phyloP scores from a whole-genome alignment of 2,329 filamentous ascomycete species.

The Sporothrix variecibatus region DNA sequence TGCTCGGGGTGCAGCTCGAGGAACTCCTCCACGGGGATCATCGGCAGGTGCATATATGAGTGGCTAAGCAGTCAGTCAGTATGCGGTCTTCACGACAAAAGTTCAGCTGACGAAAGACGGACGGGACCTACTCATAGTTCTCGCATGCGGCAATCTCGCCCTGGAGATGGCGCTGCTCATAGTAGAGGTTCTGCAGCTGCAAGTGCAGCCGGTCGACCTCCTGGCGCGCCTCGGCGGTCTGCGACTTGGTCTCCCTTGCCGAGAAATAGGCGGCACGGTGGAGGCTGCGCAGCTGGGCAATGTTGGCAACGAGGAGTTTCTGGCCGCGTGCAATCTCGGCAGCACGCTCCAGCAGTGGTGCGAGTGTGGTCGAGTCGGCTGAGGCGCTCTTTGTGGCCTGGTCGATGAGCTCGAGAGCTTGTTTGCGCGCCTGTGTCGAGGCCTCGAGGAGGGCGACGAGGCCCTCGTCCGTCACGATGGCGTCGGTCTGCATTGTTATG shows the following conservation, averaged over 20 bases:
- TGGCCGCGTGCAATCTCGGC: constrained; percentile 71
- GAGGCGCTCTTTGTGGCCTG: constrained; percentile 43
- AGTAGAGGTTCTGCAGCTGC: constrained; percentile 92
- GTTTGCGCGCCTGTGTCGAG: constrained; percentile 71
- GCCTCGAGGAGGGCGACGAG: constrained; percentile 70
- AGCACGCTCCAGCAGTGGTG: constrained; percentile 42
- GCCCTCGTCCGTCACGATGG: constrained; percentile 64
- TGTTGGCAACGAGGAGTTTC: constrained; percentile 75
- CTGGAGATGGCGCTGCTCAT: constrained; percentile 87
- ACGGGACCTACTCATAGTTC: constrained; percentile 80
- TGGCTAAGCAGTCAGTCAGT: constrained; percentile 57
- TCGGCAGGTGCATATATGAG: constrained; percentile 80
- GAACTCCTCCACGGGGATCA: constrained; percentile 83
- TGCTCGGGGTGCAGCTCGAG: constrained; percentile 74
- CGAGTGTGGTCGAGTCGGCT: constrained; percentile 41
- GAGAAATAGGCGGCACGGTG: constrained; percentile 80
- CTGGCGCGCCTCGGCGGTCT: constrained; percentile 82
- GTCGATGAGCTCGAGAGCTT: constrained; percentile 67
- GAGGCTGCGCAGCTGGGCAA: constrained; percentile 77
- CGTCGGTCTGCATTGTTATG: constrained; percentile 53
- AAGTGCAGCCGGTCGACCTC: constrained; percentile 91
- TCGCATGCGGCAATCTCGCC: constrained; percentile 91
- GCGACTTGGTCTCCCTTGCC: constrained; percentile 81
- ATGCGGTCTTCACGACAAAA: no score
- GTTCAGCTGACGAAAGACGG: background rate